Evolutionary conservation across 805 yeast genomes (phyloP), one percentile per base, ranked within the genome.

Genomic region (Yarrowia sp.): DNA sequence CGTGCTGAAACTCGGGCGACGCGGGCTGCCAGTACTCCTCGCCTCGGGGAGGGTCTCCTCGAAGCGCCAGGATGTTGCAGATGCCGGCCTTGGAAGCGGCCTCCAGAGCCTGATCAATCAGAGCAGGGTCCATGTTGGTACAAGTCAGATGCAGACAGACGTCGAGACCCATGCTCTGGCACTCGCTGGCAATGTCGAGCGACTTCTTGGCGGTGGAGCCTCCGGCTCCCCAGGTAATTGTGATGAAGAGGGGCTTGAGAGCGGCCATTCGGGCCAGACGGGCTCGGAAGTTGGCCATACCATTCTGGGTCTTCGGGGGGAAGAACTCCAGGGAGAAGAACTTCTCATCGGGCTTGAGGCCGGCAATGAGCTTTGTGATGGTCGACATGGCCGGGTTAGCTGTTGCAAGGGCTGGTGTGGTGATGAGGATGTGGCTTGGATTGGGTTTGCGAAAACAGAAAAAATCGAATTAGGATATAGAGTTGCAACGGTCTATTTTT

Each of bases 181-280:
- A 87, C 2, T 88, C 80, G 22, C 83, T 77, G 0, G 97, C 97
- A 63, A 94, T 78, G 44, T 89, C 93, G 63, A 94, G 73, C 0
- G 97, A 89, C 76, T 90, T 91, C 53, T 83, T 87, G 49, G 93
- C 84, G 9, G 97, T 90, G 5, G 96, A 85, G 2, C 99, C 99
- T 39, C 98, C 98, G 5, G 99, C 98, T 32, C 98, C 99, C 97
- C 98, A 94, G 0, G 99, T 94, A 13, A 94, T 87, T 3, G 97
- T 90, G 61, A 93, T 86, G 72, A 94, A 96, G 14, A 87, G 76
- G 3, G 98, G 98, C 62, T 91, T 92, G 65, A 94, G 76, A 3
- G 87, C 87, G 65, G 89, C 84, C 92, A 94, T 87, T 69, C 99
- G 85, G 69, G 84, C 84, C 75, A 94, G 83, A 74, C 99, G 87